Base-by-base conservation (phyloP, 2,329 filamentous ascomycete genomes). In the Kalmusia sp. region DNA sequence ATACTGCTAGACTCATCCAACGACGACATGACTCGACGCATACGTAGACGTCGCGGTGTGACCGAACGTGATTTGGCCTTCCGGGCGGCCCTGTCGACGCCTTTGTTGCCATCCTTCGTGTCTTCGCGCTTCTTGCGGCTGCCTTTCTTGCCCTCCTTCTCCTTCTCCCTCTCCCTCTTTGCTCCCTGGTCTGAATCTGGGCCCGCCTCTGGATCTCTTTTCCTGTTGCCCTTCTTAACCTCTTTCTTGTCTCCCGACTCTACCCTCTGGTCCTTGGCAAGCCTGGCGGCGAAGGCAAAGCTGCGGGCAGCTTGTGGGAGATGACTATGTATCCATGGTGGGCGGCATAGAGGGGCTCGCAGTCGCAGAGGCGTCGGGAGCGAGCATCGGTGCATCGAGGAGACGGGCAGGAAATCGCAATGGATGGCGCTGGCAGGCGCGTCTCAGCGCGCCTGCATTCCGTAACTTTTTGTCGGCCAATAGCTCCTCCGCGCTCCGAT, bases 311-410 rank as follows among this genome's bases (percentile, higher is more conserved):
- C 12, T 31, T 35, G 33, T 15, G 33, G 44, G 22, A 47, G 44
- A 24, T 33, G 44, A 22, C 31, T 35, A 22, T 47, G 33, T 14
- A 47, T 27, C 31, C 44, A 47, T 28, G 44, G 44, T 21, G 31
- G 22, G 33, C 44, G 44, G 44, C n/a, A 19, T 9, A 47, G 33
- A 9, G 24, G 22, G 12, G 33, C 33, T 19, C 44, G 44, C 31
- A 37, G 24, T 5, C 31, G 30, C 43, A 35, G 21, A 27, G 31
- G 5, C 19, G 43, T 25, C 44, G 33, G 22, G 19, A 47, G 44
- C 24, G 33, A 21, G 33, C 44, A 47, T 47, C 31, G 44, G 33
- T 27, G 27, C 44, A 47, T 47, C 33, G 44, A 47, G 44, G 33
- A 30, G 15, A 9, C 22, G 27, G 43, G 14, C 19, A 15, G 43